phyloP scores from a whole-genome alignment of 2,329 filamentous ascomycete species.

The Diplodia scrobiculata region DNA sequence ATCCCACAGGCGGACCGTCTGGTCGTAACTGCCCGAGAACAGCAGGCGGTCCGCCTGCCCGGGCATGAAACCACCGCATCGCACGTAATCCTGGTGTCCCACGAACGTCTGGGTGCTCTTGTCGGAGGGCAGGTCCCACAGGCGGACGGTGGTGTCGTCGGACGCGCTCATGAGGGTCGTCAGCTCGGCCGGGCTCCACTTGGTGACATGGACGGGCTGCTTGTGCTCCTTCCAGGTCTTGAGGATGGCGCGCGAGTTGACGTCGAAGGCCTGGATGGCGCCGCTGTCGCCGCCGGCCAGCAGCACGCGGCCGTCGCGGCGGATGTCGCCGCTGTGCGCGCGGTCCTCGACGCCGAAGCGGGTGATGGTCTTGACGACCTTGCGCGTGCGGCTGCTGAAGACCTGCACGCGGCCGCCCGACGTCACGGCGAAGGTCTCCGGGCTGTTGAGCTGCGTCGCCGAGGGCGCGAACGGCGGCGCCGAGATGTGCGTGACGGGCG shows the following conservation, averaged over 20 bases:
- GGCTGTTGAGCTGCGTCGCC: conserved; percentile 42
- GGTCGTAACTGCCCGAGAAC: conserved; percentile 90
- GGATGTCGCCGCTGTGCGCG: conserved; percentile 84
- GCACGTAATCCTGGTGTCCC: conserved; percentile 91
- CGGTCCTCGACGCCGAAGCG: conserved; percentile 79
- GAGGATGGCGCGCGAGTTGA: conserved; percentile 83
- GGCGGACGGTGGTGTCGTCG: conserved; percentile 86
- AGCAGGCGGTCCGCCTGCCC: conserved; percentile 69
- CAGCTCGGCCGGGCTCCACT: conserved; percentile 85
- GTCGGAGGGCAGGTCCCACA: conserved; percentile 90
- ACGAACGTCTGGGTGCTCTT: conserved; percentile 74
- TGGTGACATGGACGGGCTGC: conserved; percentile 88
- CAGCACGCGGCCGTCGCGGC: conserved; percentile 83
- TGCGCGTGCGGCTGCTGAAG: conserved; percentile 87
- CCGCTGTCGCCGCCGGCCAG: conserved; percentile 91
- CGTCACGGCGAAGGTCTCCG: conserved; percentile 86
- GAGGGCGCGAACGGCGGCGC: conserved; percentile 57
- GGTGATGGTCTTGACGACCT: conserved; percentile 89
- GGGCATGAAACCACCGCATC: conserved; percentile 83
- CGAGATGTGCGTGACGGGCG: conserved; percentile 87
- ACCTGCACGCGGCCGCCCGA: conserved; percentile 91
- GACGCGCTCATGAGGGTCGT: conserved; percentile 86
- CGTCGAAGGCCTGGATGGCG: conserved; percentile 92
- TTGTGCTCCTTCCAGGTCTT: conserved; percentile 95
- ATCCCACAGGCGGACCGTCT: conserved; percentile 93